phyloP scores from a whole-genome alignment of 2,329 filamentous ascomycete genomes.

The Ciborinia camelliae region DNA sequence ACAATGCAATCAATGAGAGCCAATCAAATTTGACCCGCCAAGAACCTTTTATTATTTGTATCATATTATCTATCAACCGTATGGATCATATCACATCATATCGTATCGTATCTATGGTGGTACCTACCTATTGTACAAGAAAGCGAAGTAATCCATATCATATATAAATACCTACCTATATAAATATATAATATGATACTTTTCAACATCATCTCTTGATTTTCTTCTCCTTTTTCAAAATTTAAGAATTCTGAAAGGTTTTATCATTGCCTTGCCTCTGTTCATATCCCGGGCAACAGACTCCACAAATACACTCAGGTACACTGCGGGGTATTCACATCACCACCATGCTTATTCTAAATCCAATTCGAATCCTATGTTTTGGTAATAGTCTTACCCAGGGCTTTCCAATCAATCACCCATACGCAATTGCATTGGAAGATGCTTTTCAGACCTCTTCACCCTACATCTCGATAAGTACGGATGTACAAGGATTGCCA shows the following conservation, averaged over 20 bases:
- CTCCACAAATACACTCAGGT: neutral
- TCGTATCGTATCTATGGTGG: no score
- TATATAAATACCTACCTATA: no score
- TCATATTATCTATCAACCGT: no score
- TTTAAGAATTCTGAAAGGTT: neutral
- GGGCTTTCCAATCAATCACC: conserved; percentile 49
- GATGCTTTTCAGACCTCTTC: conserved; percentile 48
- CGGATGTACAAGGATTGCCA: conserved; percentile 47
- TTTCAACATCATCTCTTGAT: no score
- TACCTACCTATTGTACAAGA: no score
- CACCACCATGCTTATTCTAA: conserved; percentile 27
- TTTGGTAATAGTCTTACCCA: conserved; percentile 48
- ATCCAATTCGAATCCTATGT: conserved; percentile 32
- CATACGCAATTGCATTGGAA: conserved; percentile 52
- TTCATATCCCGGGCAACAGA: neutral
- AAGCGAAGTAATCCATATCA: no score
- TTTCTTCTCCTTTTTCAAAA: neutral
- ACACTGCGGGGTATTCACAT: neutral
- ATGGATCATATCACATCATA: no score
- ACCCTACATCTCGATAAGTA: conserved; percentile 42
- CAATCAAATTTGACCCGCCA: no score
- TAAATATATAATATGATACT: no score
- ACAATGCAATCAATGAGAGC: no score
- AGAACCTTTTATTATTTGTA: no score
- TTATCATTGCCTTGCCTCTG: neutral